Conservation (phyloP, 1,139 yeast species). For the Candida pseudoviswanathii region DNA sequence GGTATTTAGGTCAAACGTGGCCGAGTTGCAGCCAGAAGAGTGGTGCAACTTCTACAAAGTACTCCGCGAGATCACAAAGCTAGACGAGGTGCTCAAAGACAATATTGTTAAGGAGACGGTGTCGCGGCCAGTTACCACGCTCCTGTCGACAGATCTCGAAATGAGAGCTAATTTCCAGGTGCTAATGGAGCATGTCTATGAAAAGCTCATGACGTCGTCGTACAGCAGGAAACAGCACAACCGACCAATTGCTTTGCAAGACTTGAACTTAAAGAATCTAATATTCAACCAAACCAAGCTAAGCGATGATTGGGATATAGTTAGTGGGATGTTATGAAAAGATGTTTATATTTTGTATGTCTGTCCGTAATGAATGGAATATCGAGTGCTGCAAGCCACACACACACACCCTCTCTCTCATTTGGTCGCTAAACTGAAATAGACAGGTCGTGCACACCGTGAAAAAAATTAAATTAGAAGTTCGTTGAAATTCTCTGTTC, state of each 20-base stretch:
- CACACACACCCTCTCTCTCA: no score
- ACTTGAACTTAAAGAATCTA: conserved; percentile 26
- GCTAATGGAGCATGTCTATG: conserved; percentile 32
- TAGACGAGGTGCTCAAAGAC: conserved; percentile 9
- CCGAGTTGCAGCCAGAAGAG: conserved; percentile 10
- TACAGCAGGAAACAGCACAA: conserved; percentile 9
- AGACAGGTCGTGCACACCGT: no score
- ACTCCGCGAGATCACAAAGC: conserved; percentile 7
- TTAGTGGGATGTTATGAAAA: conserved; percentile 30
- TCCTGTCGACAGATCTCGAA: not conserved
- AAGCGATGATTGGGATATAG: conserved; percentile 44
- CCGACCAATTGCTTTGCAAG: conserved; percentile 21
- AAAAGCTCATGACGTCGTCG: conserved; percentile 21
- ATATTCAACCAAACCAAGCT: conserved; percentile 30
- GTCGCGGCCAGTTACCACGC: not conserved
- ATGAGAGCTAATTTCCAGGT: conserved; percentile 12
- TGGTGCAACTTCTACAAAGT: conserved; percentile 17
- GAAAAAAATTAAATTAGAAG: not conserved
- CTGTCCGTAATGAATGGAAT: conserved; percentile 3
- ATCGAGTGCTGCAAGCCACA: no score
- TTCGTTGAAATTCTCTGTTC: conserved; percentile 6
- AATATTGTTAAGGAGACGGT: not conserved
- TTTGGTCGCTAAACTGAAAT: no score
- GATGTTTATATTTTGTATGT: not conserved
- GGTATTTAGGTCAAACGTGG: conserved; percentile 10